Conservation (phyloP, 228 moss, liverwort and hornwort species). For the Sphagnum magellanicum region DNA sequence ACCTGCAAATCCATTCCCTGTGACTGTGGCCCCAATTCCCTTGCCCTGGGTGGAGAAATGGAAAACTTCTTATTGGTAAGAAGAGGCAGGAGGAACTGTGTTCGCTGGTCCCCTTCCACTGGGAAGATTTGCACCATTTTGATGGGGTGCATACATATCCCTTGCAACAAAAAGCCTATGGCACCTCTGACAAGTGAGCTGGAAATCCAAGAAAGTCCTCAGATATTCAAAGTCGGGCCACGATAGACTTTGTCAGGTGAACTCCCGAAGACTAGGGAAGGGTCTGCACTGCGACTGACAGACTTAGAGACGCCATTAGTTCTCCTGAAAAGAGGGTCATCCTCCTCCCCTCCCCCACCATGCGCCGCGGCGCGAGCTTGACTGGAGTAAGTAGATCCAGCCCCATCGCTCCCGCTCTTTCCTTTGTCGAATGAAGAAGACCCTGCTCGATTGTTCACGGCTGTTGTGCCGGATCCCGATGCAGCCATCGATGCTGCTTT, state of each 20-base stretch:
- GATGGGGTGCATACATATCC: slow-evolving; percentile 32
- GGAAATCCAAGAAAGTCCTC: slow-evolving; percentile 57
- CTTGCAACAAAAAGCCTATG: slow-evolving; percentile 53
- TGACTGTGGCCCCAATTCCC: too few species aligned
- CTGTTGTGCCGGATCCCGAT: slow-evolving; percentile 16
- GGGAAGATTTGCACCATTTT: slow-evolving; percentile 33
- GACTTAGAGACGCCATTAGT: slow-evolving; percentile 22
- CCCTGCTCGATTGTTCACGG: slow-evolving; percentile 43
- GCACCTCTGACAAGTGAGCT: slow-evolving; percentile 76
- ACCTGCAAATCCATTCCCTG: too few species aligned
- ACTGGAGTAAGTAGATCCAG: slow-evolving; percentile 38
- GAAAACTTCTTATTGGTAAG: too few species aligned
- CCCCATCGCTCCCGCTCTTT: slow-evolving; percentile 63
- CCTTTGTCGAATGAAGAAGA: slow-evolving; percentile 46
- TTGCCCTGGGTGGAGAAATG: too few species aligned
- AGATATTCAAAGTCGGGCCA: slow-evolving; percentile 65
- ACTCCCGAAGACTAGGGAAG: slow-evolving; percentile 26
- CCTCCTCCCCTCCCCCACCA: slow-evolving; percentile 35
- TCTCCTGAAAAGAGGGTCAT: slow-evolving; percentile 19
- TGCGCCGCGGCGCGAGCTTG: slow-evolving; percentile 19
- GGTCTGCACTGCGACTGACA: slow-evolving; percentile 16
- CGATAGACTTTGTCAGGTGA: slow-evolving; percentile 62
- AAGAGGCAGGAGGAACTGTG: too few species aligned
- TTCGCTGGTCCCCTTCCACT: too few species aligned
- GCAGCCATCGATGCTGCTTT: too few species aligned